A percentile compares a stretch with the other conserved stretches of the same genome.
phyloP scores from a whole-genome alignment of 2,329 filamentous ascomycete species.

The Purpureocillium lavendulum region DNA sequence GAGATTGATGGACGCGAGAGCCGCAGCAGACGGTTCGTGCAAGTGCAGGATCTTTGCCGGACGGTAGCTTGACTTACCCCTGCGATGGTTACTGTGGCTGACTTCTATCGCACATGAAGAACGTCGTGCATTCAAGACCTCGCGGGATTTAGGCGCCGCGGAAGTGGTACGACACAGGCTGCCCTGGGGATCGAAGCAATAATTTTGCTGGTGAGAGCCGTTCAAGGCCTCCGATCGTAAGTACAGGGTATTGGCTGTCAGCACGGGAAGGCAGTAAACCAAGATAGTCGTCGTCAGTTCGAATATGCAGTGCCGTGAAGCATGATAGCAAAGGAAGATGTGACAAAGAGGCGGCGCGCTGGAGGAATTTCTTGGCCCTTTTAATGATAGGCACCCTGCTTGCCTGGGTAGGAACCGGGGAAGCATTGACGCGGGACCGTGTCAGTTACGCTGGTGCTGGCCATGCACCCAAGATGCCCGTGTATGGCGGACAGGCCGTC shows the following conservation, averaged over 20 bases:
- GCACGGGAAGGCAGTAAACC: too few relatives aligned
- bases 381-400: slow-evolving; percentile 10
- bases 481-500: slow-evolving; percentile 7
- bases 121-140: background rate
- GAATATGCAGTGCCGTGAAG: too few relatives aligned
- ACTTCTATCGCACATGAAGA: slow-evolving; percentile 16
- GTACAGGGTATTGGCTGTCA: too few relatives aligned
- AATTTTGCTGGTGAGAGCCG: too few relatives aligned
- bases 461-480: slow-evolving; percentile 5
- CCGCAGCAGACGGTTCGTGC: slow-evolving; percentile 10
- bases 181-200: background rate
- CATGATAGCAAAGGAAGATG: too few relatives aligned
- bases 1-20: slow-evolving; percentile 16
- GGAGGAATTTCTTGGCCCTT: slow-evolving; percentile 16
- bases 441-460: slow-evolving; percentile 4
- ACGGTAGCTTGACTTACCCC: slow-evolving; percentile 29
- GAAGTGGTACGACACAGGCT: slow-evolving; percentile 3
- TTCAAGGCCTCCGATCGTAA: too few relatives aligned
- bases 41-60: slow-evolving; percentile 21
- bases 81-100: slow-evolving; percentile 17
- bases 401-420: background rate
- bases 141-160: background rate
- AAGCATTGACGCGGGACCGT: slow-evolving; percentile 8
- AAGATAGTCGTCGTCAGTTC: too few relatives aligned
- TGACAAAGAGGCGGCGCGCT: background rate